These are phyloP conservation scores for Leccinellum luteum DNA, from an alignment of 768 basidiomycete species.

Conservation along the genomic window DNA sequence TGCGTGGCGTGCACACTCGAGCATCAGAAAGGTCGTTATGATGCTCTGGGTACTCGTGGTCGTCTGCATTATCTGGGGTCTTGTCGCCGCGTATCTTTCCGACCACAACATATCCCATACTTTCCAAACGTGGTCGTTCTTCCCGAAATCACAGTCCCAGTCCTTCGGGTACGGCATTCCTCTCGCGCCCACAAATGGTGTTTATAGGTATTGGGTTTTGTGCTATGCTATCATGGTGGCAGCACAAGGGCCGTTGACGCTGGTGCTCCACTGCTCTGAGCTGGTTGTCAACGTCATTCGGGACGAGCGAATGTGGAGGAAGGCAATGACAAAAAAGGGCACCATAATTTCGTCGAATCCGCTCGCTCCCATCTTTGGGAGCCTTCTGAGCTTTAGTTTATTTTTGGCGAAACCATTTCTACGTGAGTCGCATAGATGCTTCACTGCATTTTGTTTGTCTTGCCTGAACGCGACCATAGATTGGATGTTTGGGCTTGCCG, in stretches of 20 bases:
- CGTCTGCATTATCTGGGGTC: slow-evolving; percentile 22
- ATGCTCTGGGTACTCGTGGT: slow-evolving; percentile 25
- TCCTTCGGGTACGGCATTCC: background rate
- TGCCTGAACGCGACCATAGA: slow-evolving; percentile 12
- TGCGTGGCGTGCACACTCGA: slow-evolving; percentile 27
- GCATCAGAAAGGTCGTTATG: slow-evolving; percentile 19
- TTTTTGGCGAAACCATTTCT: slow-evolving; percentile 25
- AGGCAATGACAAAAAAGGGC: slow-evolving; percentile 18
- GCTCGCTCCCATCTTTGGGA: slow-evolving; percentile 20
- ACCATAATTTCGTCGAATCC: slow-evolving; percentile 16
- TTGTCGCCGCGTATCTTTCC: slow-evolving; percentile 8
- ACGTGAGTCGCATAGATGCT: slow-evolving; percentile 15
- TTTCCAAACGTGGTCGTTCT: slow-evolving; percentile 22
- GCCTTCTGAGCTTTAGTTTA: slow-evolving; percentile 10
- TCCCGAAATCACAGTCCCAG: slow-evolving; percentile 14
- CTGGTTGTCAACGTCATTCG: slow-evolving; percentile 29
- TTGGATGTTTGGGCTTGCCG: slow-evolving; percentile 33
- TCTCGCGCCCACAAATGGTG: background rate
- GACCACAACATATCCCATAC: slow-evolving; percentile 1
- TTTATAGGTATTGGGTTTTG: slow-evolving; percentile 24
- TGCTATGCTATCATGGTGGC: slow-evolving; percentile 23
- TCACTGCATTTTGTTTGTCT: background rate
- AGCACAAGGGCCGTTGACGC: slow-evolving; percentile 28
- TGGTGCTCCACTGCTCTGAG: slow-evolving; percentile 29
- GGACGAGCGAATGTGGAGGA: slow-evolving; percentile 28